Percentiles rank a stretch among this genome's conserved stretches.
Evolutionary conservation across 2,329 filamentous ascomycete species (phyloP).

Genomic region (Fusarium oxysporum): DNA sequence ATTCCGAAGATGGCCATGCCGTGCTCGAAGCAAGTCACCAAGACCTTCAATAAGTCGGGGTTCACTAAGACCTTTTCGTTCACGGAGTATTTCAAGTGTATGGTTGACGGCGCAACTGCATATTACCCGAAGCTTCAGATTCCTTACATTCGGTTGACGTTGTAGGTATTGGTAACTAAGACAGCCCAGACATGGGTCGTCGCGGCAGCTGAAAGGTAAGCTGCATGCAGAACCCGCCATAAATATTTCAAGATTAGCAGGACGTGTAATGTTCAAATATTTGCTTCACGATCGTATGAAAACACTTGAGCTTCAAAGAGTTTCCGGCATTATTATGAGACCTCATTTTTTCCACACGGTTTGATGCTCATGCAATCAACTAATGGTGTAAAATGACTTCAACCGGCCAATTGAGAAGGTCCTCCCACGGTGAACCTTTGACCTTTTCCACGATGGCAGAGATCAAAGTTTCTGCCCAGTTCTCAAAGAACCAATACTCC

Average conservation of each 20-base stretch:
- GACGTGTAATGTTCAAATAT: not conserved
- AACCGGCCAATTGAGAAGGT: conserved; percentile 23
- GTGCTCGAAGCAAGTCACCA: not conserved
- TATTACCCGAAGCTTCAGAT: not conserved
- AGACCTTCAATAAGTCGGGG: not conserved
- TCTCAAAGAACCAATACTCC: conserved; percentile 34
- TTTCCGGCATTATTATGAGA: not conserved
- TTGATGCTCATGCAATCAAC: not conserved
- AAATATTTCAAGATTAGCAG: not conserved
- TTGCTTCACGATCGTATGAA: not conserved
- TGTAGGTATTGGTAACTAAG: not conserved
- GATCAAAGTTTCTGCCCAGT: conserved; percentile 19
- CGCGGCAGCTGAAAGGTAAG: accelerated
- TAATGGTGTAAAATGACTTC: conserved; percentile 3
- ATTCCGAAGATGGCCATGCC: not conserved
- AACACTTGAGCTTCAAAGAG: accelerated
- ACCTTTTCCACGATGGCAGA: conserved; percentile 31
- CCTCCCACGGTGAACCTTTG: conserved; percentile 27
- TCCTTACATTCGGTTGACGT: not conserved
- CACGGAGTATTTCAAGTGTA: not conserved
- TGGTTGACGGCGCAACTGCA: not conserved
- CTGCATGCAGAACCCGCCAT: accelerated
- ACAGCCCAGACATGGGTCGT: accelerated
- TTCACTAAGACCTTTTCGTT: not conserved
- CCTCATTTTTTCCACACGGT: too few relatives aligned